Base-by-base conservation (phyloP, 1,284 basidiomycete species). In the Psilocybe mexicana region DNA sequence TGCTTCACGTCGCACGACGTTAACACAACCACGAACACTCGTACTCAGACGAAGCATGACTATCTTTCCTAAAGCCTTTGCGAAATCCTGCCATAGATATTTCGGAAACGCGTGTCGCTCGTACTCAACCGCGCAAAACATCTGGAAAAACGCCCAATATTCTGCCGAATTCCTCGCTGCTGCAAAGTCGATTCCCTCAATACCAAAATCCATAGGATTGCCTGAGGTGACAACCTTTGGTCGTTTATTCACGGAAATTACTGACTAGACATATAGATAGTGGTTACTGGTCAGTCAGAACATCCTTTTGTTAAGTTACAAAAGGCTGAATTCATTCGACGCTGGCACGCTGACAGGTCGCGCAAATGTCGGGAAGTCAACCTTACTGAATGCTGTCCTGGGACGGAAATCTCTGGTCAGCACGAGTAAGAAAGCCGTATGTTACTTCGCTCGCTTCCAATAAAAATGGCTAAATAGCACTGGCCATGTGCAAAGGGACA, bases 281-380 rank as follows among this genome's bases (percentile, higher is more conserved):
- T 84, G 45, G 78, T 84, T 11, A 79, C 81, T 56, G 83, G 82
- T 83, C 58, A 63, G 70, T 59, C 30, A 24, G 28, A 42, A 4
- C 52, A 50, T 30, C 12, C 38, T 35, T 3, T 36, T 23, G 10
- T 46, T 30, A 23, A 8, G 25, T 24, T 30, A 36, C 8, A 33
- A 33, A 45, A 18, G 18, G 18, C 35, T 33, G 33, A 28, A 50
- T n/a, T 12, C 40, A 42, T 30, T 45, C 54, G 26, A 42, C 14
- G 12, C 14, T 18, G 18, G 18, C 18, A 18, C 18, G 18, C 26
- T 45, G 8, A 10, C 46, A 81, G 81, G 80, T 38, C 78, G 82
- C 57, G 82, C 89, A 4, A 92, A 92, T 66, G 84, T 79, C 18
- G 89, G 90, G 25, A 92, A 92, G 68, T 90, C 88, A 0, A 81